Percentiles rank a stretch among this genome's conserved stretches.
phyloP scores from a whole-genome alignment of 805 yeast species.

The Saccharomycopsis microspora region DNA sequence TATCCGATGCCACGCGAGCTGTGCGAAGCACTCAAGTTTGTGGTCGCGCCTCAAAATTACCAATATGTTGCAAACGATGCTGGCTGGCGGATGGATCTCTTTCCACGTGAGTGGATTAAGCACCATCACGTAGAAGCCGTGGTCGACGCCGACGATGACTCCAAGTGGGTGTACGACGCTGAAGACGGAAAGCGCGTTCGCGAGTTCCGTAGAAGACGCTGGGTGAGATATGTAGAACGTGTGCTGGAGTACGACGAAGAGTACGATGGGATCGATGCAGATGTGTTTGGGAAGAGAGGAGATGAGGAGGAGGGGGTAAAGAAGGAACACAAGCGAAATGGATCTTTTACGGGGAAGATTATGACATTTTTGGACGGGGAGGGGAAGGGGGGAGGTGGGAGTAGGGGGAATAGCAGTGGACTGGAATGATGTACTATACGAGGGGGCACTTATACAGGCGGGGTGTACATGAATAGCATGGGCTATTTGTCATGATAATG shows the following conservation, averaged over 20 bases:
- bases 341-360: not conserved
- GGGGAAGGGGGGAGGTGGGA: too few species aligned
- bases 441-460: too few species aligned
- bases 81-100: slow-evolving; percentile 58
- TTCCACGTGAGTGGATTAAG: slow-evolving; percentile 54
- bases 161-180: slow-evolving; percentile 79
- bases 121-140: slow-evolving; percentile 36
- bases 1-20: not conserved
- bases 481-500: too few species aligned
- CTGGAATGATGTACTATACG: too few species aligned
- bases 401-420: too few species aligned
- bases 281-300: not conserved
- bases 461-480: too few species aligned
- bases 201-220: slow-evolving; percentile 50
- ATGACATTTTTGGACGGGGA: not conserved
- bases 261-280: slow-evolving; percentile 7
- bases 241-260: slow-evolving; percentile 2
- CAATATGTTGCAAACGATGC: slow-evolving; percentile 14
- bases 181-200: slow-evolving; percentile 23
- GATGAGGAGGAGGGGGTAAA: not conserved
- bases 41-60: slow-evolving; percentile 17
- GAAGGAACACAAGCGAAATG: not conserved
- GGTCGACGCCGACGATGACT: slow-evolving; percentile 55
- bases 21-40: slow-evolving; percentile 11
- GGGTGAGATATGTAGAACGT: slow-evolving; percentile 33